Base-by-base conservation (phyloP, 1,284 basidiomycete species). In the Entoloma clypeatum region DNA sequence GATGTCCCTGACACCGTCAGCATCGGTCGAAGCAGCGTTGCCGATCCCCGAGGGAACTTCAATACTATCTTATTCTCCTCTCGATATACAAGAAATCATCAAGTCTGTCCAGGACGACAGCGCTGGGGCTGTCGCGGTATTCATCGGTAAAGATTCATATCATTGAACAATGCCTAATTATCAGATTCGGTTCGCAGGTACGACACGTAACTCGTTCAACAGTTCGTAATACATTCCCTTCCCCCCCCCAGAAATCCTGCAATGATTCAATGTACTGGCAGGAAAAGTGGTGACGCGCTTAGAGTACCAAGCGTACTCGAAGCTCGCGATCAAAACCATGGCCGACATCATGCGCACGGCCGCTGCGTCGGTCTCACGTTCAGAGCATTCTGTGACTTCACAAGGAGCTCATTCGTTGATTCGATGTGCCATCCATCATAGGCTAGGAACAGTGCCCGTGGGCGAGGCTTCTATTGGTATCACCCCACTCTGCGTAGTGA, bases 291-390 rank as follows among this genome's bases (percentile, higher is more conserved):
- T 92, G 22, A 79, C 75, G 16, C 75, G 75, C 32, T 68, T 92
- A 23, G 86, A 90, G 57, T 92, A 92, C 56, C 80, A 86, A 61
- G 85, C 87, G 5, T 93, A 93, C 64, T 82, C 80, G 48, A 81
- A 81, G 49, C 68, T 92, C 14, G 89, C 90, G 1, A 77, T 92
- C 52, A 88, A 84, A 61, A 90, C 87, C 5, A 79, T 91, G 71
- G 62, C 67, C 22, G 63, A 71, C 41, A 84, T 88, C 51, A 59
- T 86, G 32, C 62, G 60, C 36, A 59, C 69, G 34, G 71, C 74
- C n/a, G 72, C 72, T 36, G 45, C 58, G 31, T 61, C 64, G 31
- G 59, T 64, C 38, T 57, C 65, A 23, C 72, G 62, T 33, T 74
- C 74, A 17, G 62, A 68, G 30, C 72, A 74, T 50, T 64, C 71